These are phyloP conservation scores for Xylariaceae sp. DNA, from an alignment of 2,329 filamentous ascomycete genomes.

Conservation along the genomic window DNA sequence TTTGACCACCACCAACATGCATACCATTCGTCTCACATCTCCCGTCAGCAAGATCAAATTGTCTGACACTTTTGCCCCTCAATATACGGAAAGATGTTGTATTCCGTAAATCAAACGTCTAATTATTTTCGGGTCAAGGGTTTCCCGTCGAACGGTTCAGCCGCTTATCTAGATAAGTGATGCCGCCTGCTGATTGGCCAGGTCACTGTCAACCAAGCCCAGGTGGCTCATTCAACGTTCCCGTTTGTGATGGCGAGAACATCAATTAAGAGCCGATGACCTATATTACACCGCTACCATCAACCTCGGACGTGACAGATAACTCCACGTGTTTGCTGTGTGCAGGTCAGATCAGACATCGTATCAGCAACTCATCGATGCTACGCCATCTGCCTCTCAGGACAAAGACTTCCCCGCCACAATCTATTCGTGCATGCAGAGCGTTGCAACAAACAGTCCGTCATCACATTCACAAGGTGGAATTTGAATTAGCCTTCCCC, in stretches of 20 bases:
- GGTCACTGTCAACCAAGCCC: not conserved
- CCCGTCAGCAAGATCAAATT: not conserved
- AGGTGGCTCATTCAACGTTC: not conserved
- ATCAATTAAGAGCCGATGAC: conserved; percentile 2
- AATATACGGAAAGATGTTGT: not conserved
- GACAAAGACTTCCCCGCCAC: not conserved
- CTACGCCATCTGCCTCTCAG: not conserved
- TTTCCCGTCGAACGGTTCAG: not conserved
- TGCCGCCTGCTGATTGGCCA: not conserved
- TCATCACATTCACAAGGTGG: too few species aligned
- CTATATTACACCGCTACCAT: too few species aligned
- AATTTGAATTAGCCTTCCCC: too few species aligned
- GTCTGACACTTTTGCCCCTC: not conserved
- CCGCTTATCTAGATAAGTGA: too few species aligned
- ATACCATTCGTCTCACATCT: not conserved
- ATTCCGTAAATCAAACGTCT: not conserved
- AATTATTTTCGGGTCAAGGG: not conserved
- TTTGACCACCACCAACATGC: not conserved
- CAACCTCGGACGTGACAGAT: not conserved
- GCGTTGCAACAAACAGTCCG: too few species aligned
- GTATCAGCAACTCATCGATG: not conserved
- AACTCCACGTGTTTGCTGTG: not conserved
- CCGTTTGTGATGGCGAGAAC: not conserved
- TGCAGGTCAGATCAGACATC: not conserved
- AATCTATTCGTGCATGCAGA: not conserved